Base-by-base conservation (phyloP, 176 grass and related monocot species). In the Melocanna baccifera region DNA sequence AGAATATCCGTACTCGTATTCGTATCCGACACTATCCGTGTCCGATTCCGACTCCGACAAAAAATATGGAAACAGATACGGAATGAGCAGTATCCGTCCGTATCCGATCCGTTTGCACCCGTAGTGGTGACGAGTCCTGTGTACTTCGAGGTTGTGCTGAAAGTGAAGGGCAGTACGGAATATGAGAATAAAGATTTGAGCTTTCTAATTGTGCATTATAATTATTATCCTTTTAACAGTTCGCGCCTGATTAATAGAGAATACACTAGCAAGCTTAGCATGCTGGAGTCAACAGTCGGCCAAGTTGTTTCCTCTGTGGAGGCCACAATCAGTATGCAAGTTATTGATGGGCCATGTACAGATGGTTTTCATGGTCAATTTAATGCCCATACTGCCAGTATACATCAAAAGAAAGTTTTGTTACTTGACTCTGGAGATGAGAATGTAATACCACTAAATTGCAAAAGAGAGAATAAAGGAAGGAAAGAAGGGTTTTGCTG, bases 121-220 rank as follows among this genome's bases (percentile, higher is more conserved):
- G n/a, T n/a, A n/a, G 26, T 66, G 42, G 41, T 66, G 30, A 32
- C 0, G 2, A 47, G 3, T 20, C 62, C 59, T 48, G 42, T 79
- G 59, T 79, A 65, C 43, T 65, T 79, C 29, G 77, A 79, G 18
- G 77, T 25, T 9, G 29, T n/a, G 10, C 19, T 80, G 45, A 80
- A 67, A 51, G 77, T 51, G 43, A 80, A 67, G 62, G 62, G 62
- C 28, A 9, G 16, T 51, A 8, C 20, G 2, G 28, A 66, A 51
- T 67, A 42, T 2, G 61, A 79, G 18, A 61, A 79, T 45, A 79
- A n/a, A 65, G 77, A 79, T 79, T 29, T 50, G 48, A 79, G 77
- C 61, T 20, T 65, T 30, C 11, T 79, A 5, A 30, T 8, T 29
- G 20, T 1, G 9, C 10, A 30, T 5, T 56, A 32, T 19, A 1